Conservation (phyloP, 768 basidiomycete genomes). For the Mycena belliarum region DNA sequence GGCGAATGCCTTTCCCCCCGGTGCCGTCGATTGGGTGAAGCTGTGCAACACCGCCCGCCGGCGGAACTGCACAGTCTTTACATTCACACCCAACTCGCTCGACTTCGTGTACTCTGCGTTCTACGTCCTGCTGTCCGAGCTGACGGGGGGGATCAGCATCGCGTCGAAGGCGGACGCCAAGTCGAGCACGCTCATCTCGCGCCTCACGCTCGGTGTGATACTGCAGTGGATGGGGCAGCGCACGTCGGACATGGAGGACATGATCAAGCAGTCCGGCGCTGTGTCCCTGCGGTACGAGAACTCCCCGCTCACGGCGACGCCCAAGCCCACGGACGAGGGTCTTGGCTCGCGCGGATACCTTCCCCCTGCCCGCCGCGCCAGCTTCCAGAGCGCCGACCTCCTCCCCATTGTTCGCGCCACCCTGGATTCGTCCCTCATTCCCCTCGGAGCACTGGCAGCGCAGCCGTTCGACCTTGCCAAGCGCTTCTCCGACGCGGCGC, state of each 20-base stretch:
- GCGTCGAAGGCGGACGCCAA: slow-evolving; percentile 7
- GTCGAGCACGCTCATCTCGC: slow-evolving; percentile 23
- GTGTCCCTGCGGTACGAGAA: slow-evolving; percentile 14
- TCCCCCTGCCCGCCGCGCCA: slow-evolving; percentile 9
- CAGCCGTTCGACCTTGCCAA: slow-evolving; percentile 22
- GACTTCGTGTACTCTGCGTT: slow-evolving; percentile 11
- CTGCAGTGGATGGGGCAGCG: slow-evolving; percentile 29
- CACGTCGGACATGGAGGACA: slow-evolving; percentile 11
- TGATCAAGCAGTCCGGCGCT: slow-evolving; percentile 10
- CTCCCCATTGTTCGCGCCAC: slow-evolving; percentile 6
- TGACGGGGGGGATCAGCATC: slow-evolving; percentile 27
- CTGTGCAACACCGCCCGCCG: slow-evolving; percentile 23
- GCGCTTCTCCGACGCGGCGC: slow-evolving; percentile 22
- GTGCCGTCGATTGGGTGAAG: slow-evolving; percentile 30
- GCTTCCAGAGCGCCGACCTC: not conserved
- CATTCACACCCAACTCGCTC: slow-evolving; percentile 20
- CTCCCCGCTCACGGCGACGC: slow-evolving; percentile 16
- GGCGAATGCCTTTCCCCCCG: slow-evolving; percentile 23
- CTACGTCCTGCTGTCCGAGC: slow-evolving; percentile 25
- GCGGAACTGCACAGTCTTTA: slow-evolving; percentile 26
- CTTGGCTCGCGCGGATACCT: slow-evolving; percentile 23
- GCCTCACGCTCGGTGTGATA: slow-evolving; percentile 26
- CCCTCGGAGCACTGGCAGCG: slow-evolving; percentile 4
- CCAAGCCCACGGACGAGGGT: slow-evolving; percentile 20
- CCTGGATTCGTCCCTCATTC: slow-evolving; percentile 16